Percentiles rank a stretch among this genome's conserved stretches.
Conservation (phyloP, 2,329 filamentous ascomycete species). For the Davidsoniella virescens region DNA sequence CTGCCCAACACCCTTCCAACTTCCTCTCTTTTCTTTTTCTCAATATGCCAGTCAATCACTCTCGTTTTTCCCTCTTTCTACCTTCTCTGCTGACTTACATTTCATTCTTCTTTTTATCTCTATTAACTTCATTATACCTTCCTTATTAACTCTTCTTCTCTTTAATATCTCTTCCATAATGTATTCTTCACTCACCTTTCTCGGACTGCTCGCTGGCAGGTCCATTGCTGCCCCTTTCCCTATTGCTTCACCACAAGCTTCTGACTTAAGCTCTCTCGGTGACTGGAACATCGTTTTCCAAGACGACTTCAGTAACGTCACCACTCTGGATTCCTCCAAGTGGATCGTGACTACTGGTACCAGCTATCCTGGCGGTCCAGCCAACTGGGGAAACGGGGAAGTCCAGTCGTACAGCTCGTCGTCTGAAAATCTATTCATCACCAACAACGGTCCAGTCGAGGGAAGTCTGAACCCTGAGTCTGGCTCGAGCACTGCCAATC, state of each 20-base stretch:
- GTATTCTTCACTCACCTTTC: background rate
- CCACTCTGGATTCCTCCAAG: slow-evolving; percentile 2
- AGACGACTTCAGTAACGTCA: slow-evolving; percentile 17
- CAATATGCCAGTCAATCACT: background rate
- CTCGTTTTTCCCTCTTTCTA: background rate
- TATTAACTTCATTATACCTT: background rate
- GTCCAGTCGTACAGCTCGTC: slow-evolving; percentile 29
- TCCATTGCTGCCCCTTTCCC: background rate
- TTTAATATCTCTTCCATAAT: background rate
- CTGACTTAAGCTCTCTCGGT: background rate
- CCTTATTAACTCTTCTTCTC: background rate
- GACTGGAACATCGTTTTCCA: slow-evolving; percentile 16
- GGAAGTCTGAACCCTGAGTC: background rate
- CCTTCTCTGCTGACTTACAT: background rate
- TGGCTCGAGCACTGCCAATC: background rate
- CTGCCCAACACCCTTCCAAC: background rate
- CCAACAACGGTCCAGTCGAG: slow-evolving; percentile 15
- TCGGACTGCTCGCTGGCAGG: background rate
- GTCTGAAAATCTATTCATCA: slow-evolving; percentile 24
- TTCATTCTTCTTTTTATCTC: background rate
- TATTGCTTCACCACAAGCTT: background rate
- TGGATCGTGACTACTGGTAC: slow-evolving; percentile 23
- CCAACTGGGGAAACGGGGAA: slow-evolving; percentile 33
- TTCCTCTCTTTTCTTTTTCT: background rate
- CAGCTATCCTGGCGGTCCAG: slow-evolving; percentile 28